A percentile compares a stretch with the other conserved stretches of the same genome.
These are phyloP conservation scores for Amylostereum areolatum DNA, from an alignment of 1,284 basidiomycete genomes.

Conservation along the genomic window DNA sequence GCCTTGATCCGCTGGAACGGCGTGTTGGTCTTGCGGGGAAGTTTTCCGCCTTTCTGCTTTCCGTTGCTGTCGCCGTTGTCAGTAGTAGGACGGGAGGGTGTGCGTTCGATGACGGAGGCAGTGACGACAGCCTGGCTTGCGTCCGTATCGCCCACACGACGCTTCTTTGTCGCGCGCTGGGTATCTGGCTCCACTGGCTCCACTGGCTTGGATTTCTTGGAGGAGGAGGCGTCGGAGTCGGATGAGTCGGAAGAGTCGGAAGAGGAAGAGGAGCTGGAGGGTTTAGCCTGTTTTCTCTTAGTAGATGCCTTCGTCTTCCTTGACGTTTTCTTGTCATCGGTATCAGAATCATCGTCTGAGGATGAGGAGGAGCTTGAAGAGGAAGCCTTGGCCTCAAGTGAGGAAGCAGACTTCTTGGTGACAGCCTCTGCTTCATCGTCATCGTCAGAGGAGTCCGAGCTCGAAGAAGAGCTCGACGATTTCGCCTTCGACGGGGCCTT, in stretches of 20 bases:
- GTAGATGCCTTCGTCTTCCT: conserved; percentile 1
- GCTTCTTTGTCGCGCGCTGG: conserved; percentile 5
- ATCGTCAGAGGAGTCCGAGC: conserved; percentile 11
- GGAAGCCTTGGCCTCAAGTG: conserved; percentile 2
- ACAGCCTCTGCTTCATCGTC: neutral
- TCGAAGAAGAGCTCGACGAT: conserved; percentile 17
- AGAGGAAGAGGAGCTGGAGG: conserved; percentile 3
- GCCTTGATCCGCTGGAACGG: conserved; percentile 84
- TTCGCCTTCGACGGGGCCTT: conserved; percentile 3
- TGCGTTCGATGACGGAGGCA: too few relatives aligned
- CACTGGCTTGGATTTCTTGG: conserved; percentile 4
- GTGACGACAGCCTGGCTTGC: too few relatives aligned
- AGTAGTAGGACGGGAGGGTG: conserved; percentile 16
- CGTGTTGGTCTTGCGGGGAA: conserved; percentile 38
- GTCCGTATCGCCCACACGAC: too few relatives aligned
- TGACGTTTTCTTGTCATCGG: conserved; percentile 5
- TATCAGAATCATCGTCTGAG: conserved; percentile 9
- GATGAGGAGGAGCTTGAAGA: conserved; percentile 15
- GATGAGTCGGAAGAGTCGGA: conserved; percentile 11
- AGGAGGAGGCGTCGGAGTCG: conserved; percentile 10
- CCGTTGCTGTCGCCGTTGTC: conserved; percentile 14
- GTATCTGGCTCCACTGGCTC: conserved; percentile 9
- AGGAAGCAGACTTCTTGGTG: neutral
- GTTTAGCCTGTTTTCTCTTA: conserved; percentile 10
- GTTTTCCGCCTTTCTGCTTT: conserved; percentile 21